Base-by-base conservation (phyloP, 208 protist species). In the Leishmania amazonensis region DNA sequence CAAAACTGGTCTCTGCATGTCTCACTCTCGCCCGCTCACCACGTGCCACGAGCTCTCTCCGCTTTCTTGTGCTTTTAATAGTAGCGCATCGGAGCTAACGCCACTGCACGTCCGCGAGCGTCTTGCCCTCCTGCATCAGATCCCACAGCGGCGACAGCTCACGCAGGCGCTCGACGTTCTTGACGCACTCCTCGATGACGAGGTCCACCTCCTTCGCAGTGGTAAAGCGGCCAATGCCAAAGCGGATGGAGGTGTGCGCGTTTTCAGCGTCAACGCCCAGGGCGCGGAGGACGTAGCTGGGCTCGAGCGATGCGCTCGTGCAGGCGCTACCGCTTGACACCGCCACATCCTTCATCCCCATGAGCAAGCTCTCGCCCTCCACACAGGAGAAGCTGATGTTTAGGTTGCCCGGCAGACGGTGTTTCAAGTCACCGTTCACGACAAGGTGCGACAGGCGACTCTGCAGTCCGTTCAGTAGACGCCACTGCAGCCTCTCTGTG, bases 351-450 rank as follows among this genome's bases (percentile, higher is more conserved):
- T 99, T 99, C 84, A 99, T 98, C 0, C 97, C 99, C 99, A 99
- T 99, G 54, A 99, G 90, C 57, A 99, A 84, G 57, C 94, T 98
- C 88, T 99, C 99, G 54, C 99, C 99, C 91, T 99, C 99, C 9
- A 99, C 99, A 81, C 98, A 99, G 0, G 96, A 93, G 88, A 99
- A 99, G 49, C 97, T 99, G 62, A 99, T 90, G 92, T 99, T 99
- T 19, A 99, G 84, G 87, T 98, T 99, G 67, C 99, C 99, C 35
- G 89, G 93, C 81, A 99, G 99, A 38, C 98, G 93, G 5, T 87
- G 65, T 84, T 97, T 87, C 38, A 88, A 0, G 83, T 99, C 98
- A 71, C 99, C 99, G 86, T 99, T 99, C 67, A 99, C 80, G 47
- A 93, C 87, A 60, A 99, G 89, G 79, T 99, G 88, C 7, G 92